Percentiles rank a stretch among this genome's conserved stretches.
Evolutionary conservation across 345 rosid genomes (phyloP).

Genomic region (Citrus australasica): DNA sequence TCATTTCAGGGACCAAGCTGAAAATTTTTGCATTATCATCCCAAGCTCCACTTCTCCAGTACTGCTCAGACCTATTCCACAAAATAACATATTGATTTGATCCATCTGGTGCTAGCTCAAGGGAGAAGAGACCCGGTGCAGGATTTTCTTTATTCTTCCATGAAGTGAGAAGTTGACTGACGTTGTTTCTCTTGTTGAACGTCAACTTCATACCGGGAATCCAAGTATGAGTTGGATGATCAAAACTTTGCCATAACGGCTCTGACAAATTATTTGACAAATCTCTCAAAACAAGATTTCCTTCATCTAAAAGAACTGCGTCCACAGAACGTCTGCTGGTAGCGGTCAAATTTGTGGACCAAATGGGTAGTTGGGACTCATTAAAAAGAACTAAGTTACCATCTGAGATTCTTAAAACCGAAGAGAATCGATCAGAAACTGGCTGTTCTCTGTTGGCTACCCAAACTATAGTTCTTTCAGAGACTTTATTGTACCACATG

Average conservation of each 20-base stretch:
- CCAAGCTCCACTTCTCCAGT: conserved; percentile 76
- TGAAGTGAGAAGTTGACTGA: conserved; percentile 41
- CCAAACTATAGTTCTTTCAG: conserved; percentile 45
- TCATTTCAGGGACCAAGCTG: conserved; percentile 67
- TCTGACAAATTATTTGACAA: conserved; percentile 14
- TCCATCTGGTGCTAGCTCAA: conserved; percentile 48
- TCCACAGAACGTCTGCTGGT: conserved; percentile 2
- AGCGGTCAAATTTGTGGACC: conserved; percentile 62
- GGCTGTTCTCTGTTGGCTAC: conserved; percentile 73
- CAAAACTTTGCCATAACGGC: conserved; percentile 72
- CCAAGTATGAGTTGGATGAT: conserved; percentile 65
- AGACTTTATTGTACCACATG: conserved; percentile 53
- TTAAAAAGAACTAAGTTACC: conserved; percentile 68
- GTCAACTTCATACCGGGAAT: conserved; percentile 64
- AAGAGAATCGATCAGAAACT: conserved; percentile 35
- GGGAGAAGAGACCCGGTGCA: conserved; percentile 69
- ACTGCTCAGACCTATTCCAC: conserved; percentile 48
- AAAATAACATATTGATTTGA: conserved; percentile 46
- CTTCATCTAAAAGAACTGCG: conserved; percentile 37
- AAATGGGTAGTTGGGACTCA: conserved; percentile 38
- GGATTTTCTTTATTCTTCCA: conserved; percentile 68
- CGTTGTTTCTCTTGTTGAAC: conserved; percentile 34
- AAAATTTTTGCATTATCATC: conserved; percentile 33
- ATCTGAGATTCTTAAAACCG: conserved; percentile 44
- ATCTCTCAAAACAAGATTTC: conserved; percentile 43